These are phyloP conservation scores for Monosporascus cannonballus DNA, from an alignment of 2,329 filamentous ascomycete genomes.

Conservation along the genomic window DNA sequence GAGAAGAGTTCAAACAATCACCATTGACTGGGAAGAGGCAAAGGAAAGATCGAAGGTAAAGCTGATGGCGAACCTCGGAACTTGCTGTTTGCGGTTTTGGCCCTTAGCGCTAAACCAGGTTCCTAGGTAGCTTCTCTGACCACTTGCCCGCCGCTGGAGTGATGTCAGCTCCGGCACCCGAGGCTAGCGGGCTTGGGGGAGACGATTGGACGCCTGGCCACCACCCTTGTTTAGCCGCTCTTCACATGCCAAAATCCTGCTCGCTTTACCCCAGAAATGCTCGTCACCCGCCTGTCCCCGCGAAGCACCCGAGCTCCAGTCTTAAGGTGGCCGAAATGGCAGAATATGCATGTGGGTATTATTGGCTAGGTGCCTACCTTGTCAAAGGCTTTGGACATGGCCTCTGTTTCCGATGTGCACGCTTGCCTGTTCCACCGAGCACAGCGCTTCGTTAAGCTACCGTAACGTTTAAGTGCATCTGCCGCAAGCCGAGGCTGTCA, in stretches of 20 bases:
- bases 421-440: no score
- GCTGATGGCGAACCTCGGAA: neutral
- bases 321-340: no score
- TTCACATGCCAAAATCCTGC: neutral
- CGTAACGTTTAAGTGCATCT: no score
- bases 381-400: no score
- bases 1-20: neutral
- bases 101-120: neutral
- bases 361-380: no score
- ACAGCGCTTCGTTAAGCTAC: no score
- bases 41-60: neutral
- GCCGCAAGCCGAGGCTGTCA: no score
- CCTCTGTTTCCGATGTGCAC: no score
- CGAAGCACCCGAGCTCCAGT: no score
- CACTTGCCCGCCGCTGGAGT: neutral
- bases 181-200: neutral
- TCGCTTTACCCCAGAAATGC: neutral
- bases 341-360: no score
- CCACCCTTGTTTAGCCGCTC: neutral
- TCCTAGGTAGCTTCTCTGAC: neutral
- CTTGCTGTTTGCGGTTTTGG: slow-evolving; percentile 1
- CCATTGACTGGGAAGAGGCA: neutral
- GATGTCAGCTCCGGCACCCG: neutral
- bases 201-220: neutral
- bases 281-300: no score